These are phyloP conservation scores for Schoenoplectus tabernaemontani DNA, from an alignment of 202 grass and related monocot species.

Conservation along the genomic window DNA sequence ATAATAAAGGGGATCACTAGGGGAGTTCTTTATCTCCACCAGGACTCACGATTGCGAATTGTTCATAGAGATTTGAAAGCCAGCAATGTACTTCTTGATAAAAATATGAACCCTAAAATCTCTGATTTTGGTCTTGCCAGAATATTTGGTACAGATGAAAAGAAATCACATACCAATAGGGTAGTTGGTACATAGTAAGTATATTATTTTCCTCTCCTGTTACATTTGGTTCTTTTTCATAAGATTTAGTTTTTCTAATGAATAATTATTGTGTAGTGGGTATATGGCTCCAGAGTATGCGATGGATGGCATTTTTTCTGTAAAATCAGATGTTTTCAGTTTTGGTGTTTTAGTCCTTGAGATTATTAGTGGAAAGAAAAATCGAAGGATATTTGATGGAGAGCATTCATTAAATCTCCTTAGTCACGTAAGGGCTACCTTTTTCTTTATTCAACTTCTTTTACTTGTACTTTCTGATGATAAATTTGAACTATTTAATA, in stretches of 20 bases:
- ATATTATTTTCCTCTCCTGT: neutral
- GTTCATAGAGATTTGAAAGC: conserved; percentile 32
- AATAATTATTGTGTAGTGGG: conserved; percentile 32
- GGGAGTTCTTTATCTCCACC: conserved; percentile 31
- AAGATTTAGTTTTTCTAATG: neutral
- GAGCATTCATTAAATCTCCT: conserved; percentile 51
- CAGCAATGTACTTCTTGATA: conserved; percentile 29
- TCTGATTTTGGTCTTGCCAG: conserved; percentile 34
- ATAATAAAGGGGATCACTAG: conserved; percentile 30
- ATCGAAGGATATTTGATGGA: conserved; percentile 33
- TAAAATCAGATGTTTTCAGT: conserved; percentile 57
- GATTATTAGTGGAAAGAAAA: conserved; percentile 47
- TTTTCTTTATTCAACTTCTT: neutral
- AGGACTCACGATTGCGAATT: conserved; percentile 25
- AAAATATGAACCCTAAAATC: conserved; percentile 34
- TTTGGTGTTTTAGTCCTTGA: conserved; percentile 59
- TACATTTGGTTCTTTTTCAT: neutral
- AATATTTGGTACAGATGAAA: conserved; percentile 21
- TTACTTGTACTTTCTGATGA: neutral
- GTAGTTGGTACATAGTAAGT: conserved; percentile 34
- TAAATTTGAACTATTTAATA: neutral
- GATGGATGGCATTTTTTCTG: conserved; percentile 50
- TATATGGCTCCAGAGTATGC: conserved; percentile 74
- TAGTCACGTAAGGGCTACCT: conserved; percentile 31
- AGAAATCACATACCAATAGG: conserved; percentile 16